Conservation (phyloP, 202 grass and related monocot species). For the Zizania palustris region DNA sequence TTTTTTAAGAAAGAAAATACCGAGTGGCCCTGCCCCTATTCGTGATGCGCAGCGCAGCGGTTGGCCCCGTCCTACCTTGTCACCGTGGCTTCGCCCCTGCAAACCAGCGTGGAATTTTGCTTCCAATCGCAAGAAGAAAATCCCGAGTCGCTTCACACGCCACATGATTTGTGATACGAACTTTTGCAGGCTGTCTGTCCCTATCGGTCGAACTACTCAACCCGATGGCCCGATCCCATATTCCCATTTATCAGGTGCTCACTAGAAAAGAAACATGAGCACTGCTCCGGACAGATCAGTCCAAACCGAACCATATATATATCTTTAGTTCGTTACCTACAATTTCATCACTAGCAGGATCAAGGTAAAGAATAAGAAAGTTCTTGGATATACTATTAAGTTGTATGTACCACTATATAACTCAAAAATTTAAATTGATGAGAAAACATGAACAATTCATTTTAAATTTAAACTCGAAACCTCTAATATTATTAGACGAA, state of each 20-base stretch:
- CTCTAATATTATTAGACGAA: no score
- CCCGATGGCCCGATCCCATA: not conserved
- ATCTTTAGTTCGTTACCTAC: no score
- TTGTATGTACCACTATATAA: no score
- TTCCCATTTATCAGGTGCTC: not conserved
- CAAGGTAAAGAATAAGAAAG: not conserved
- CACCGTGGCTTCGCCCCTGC: not conserved
- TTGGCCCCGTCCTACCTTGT: not conserved
- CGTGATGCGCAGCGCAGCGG: not conserved
- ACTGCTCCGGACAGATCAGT: not conserved
- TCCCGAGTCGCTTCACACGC: not conserved
- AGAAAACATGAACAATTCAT: no score
- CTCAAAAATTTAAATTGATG: no score
- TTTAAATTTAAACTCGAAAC: no score
- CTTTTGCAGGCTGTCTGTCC: not conserved
- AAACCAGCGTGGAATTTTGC: not conserved
- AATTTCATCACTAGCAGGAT: no score
- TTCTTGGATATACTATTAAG: not conserved
- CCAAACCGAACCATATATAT: not conserved
- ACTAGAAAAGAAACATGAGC: not conserved
- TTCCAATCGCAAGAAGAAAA: not conserved
- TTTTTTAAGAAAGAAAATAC: not conserved
- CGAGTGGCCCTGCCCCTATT: not conserved
- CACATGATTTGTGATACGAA: not conserved
- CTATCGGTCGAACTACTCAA: not conserved